These are phyloP conservation scores for Hygrophorus russula DNA, from an alignment of 768 basidiomycete genomes.

Conservation along the genomic window DNA sequence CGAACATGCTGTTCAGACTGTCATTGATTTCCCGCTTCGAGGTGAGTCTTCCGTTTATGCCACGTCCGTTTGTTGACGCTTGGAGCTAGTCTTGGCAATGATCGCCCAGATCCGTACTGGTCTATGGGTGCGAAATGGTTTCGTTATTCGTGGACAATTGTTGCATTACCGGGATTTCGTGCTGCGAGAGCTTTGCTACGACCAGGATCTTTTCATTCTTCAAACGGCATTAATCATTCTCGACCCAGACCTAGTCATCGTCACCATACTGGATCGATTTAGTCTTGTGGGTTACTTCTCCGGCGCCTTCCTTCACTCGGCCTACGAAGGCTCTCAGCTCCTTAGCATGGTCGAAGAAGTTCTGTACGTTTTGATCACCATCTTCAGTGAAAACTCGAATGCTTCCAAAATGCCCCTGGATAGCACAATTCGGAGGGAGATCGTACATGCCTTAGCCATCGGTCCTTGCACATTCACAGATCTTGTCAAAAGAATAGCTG, in stretches of 20 bases:
- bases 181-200: constrained; percentile 92
- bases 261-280: constrained; percentile 86
- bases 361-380: constrained; percentile 76
- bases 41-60: constrained; percentile 38
- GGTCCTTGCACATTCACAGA: constrained; percentile 86
- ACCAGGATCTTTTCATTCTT: constrained; percentile 85
- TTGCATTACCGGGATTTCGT: constrained; percentile 95
- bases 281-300: constrained; percentile 73
- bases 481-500: constrained; percentile 82
- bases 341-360: constrained; percentile 88
- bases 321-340: constrained; percentile 62
- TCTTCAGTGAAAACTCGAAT: constrained; percentile 72
- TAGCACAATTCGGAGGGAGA: constrained; percentile 64
- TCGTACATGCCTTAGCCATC: constrained; percentile 83
- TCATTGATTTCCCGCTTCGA: constrained; percentile 84
- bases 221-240: constrained; percentile 76
- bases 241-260: constrained; percentile 68
- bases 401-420: constrained; percentile 58
- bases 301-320: constrained; percentile 43
- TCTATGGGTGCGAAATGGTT: constrained; percentile 96
- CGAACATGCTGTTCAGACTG: constrained; percentile 57
- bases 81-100: constrained; percentile 64
- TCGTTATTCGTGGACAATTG: constrained; percentile 88
- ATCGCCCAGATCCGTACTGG: constrained; percentile 92
- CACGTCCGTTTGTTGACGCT: neutral